Evolutionary conservation across 306 rosid genomes (phyloP).

Genomic region (Malus asiatica): DNA sequence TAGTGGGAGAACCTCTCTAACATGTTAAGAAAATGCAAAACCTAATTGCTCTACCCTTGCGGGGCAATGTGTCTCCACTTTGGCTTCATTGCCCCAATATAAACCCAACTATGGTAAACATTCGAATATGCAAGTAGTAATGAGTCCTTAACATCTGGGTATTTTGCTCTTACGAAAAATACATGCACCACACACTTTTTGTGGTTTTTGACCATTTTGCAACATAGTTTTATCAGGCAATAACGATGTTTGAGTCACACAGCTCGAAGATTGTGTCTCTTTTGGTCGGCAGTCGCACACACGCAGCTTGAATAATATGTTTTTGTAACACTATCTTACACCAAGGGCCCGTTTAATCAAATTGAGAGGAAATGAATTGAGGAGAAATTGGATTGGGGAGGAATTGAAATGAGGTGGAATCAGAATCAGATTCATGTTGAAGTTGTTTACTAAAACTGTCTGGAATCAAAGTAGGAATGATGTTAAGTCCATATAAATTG

Average conservation of each 20-base stretch:
- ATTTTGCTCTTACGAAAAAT: background rate
- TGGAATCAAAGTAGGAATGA: too few relatives aligned
- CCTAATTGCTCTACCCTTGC: slow-evolving; percentile 5
- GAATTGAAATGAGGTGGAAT: too few relatives aligned
- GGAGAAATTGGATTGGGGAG: too few relatives aligned
- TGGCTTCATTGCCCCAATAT: slow-evolving; percentile 19
- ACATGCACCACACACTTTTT: background rate
- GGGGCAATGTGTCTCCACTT: slow-evolving; percentile 28
- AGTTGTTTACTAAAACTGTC: too few relatives aligned
- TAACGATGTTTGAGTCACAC: background rate
- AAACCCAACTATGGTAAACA: slow-evolving; percentile 5
- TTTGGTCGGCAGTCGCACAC: background rate
- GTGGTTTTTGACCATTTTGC: background rate
- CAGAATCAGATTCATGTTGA: too few relatives aligned
- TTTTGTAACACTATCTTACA: background rate
- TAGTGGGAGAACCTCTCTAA: background rate
- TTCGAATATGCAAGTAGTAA: background rate
- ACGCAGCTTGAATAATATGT: background rate
- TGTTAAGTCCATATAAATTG: too few relatives aligned
- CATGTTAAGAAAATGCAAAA: background rate
- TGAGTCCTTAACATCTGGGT: background rate
- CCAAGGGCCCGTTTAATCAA: too few relatives aligned
- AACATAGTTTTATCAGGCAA: background rate
- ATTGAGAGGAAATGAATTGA: too few relatives aligned
- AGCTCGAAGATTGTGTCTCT: slow-evolving; percentile 9